Base-by-base conservation (phyloP, 2,329 filamentous ascomycete genomes). In the Cladophialophora psammophila region DNA sequence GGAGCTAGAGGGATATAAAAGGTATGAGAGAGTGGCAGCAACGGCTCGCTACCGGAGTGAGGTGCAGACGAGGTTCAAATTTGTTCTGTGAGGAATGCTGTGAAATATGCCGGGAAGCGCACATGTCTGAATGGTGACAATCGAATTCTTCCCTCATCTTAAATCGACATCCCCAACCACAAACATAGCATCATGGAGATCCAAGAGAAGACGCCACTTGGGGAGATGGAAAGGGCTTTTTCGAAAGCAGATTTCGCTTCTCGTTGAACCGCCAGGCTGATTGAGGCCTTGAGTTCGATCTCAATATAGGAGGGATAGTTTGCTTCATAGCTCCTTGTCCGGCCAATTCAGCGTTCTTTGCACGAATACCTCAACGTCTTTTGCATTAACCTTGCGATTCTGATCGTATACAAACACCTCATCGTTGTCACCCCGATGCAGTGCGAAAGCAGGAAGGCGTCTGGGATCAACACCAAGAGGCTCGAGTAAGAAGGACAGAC, bases 341-440 rank as follows among this genome's bases (percentile, higher is more conserved):
- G 20, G 45, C 45, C 18, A 26, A 50, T 36, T 35, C 1, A 55
- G n/a, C 2, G 13, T 36, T 15, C 53, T 55, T 3, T 36, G 53
- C 10, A 55, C n/a, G 31, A 55, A 55, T 8, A 35, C 34, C 31
- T 36, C 53, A 4, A 55, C 32, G 9, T 55, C 53, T 18, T 12
- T 55, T 13, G 6, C 15, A 8, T 55, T 55, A n/a, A 55, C 34
- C 5, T 36, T 20, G 13, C 53, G 53, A 5, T 55, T 35, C 34
- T 55, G 53, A 13, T 55, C 53, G 13, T 55, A 55, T 3, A 55
- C 53, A 35, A 18, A 55, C 34, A 36, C 34, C 31, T 55, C 53
- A 9, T 55, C 31, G 53, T 55, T 35, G 8, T 55, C 53, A 18
- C 53, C 53, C 9, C 31, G 31, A 12, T 55, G 53, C 9, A 55